Conservation (phyloP, 768 basidiomycete species). For the Candolleomyces eurysporus region DNA sequence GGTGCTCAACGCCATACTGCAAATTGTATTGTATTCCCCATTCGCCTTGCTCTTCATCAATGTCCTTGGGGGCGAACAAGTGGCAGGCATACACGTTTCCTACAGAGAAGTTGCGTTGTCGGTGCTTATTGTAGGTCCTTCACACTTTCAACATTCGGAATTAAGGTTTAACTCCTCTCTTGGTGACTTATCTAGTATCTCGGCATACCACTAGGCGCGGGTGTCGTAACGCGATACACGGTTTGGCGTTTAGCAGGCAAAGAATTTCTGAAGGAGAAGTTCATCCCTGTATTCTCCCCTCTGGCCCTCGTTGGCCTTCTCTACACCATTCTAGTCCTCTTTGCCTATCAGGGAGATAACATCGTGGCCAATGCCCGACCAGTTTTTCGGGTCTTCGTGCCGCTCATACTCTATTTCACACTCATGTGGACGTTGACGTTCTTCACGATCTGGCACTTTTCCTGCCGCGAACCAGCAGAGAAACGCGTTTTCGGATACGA, state of each 20-base stretch:
- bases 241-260: slow-evolving; percentile 46
- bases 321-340: slow-evolving; percentile 77
- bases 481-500: slow-evolving; percentile 50
- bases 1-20: slow-evolving; percentile 75
- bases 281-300: slow-evolving; percentile 69
- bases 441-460: slow-evolving; percentile 48
- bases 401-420: slow-evolving; percentile 74
- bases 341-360: slow-evolving; percentile 66
- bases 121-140: slow-evolving; percentile 62
- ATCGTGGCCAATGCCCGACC: slow-evolving; percentile 73
- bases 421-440: slow-evolving; percentile 75
- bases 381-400: slow-evolving; percentile 80
- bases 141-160: background rate
- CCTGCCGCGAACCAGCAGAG: slow-evolving; percentile 26
- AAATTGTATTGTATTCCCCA: slow-evolving; percentile 76
- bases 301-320: slow-evolving; percentile 72
- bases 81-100: slow-evolving; percentile 39
- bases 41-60: slow-evolving; percentile 74
- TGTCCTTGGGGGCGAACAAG: slow-evolving; percentile 47
- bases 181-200: slow-evolving; percentile 53
- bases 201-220: slow-evolving; percentile 76
- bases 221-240: slow-evolving; percentile 62
- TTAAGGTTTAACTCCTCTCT: background rate
- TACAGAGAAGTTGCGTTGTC: slow-evolving; percentile 64
- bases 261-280: slow-evolving; percentile 49